Base-by-base conservation (phyloP, 2,329 filamentous ascomycete genomes). In the Clarireedia homoeocarpa region DNA sequence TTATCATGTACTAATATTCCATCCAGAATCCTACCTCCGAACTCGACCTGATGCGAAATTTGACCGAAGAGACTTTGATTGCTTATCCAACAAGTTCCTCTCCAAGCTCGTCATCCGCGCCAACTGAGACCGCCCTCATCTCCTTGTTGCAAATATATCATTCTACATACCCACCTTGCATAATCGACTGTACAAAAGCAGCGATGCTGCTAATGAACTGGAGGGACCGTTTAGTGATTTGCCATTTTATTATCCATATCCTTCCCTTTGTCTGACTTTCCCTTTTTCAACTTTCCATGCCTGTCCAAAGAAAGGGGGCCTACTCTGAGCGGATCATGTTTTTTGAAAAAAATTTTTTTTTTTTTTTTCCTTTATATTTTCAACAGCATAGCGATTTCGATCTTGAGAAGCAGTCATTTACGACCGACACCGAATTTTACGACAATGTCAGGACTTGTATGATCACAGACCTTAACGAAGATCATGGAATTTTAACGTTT, bases 31-130 rank as follows among this genome's bases (percentile, higher is more conserved):
- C 55, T 97, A 96, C 73, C 81, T 97, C 59, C 85, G 89, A 67
- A 84, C 84, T 59, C 88, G 92, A 65, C 64, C 66, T 64, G 84
- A 86, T 57, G 83, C 87, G 67, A 89, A 86, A 73, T 97, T 96
- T 72, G 88, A 96, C 75, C 85, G 89, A 65, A 83, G 86, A 66
- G 89, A 97, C 76, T 97, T 96, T 70, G 92, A 97, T 76, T 94
- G 86, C 59, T 75, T 97, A 70, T 95, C 91, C 53, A 96, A 96
- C 79, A 97, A 96, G 78, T 96, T 97, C 77, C 76, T 96, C 65
- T 95, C 91, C 39, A 95, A 95, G 75, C 83, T 97, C 68, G 91
- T 96, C 71, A 96, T 96, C 72, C 90, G 92, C 66, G 89, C 92
- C 68, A 95, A 95, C 76, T 95, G 79, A 47, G 3, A 2, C 38